These are phyloP conservation scores for Pythium sukuiense DNA, from an alignment of 352 stramenopile species.

Conservation along the genomic window DNA sequence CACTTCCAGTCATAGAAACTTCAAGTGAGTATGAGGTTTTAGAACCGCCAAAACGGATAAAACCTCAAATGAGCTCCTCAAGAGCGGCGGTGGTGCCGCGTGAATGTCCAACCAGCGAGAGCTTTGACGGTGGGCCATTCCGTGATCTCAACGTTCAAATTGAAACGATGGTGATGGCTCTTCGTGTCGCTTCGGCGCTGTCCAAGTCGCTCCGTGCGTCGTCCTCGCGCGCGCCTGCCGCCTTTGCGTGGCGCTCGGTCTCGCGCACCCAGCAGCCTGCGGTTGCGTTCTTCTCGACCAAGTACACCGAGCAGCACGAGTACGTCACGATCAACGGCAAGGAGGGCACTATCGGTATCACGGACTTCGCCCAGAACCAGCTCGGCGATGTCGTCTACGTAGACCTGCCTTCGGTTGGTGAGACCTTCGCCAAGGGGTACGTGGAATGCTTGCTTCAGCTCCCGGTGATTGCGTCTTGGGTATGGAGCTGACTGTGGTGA, in stretches of 20 bases:
- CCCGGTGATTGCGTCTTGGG: neutral
- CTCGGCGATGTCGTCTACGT: constrained; percentile 98
- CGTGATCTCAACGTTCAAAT: neutral
- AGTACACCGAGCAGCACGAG: constrained; percentile 87
- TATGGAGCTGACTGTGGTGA: constrained; percentile 2
- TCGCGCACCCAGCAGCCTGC: constrained; percentile 38
- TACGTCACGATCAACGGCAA: constrained; percentile 82
- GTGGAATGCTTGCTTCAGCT: constrained; percentile 15
- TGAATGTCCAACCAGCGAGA: neutral
- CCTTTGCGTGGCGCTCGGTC: constrained; percentile 33
- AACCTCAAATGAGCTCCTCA: constrained; percentile 14
- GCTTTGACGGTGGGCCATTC: neutral
- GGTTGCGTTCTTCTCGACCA: constrained; percentile 74
- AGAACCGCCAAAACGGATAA: neutral
- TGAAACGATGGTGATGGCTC: constrained; percentile 39
- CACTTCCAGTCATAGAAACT: constrained; percentile 22
- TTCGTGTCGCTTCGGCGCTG: constrained; percentile 52
- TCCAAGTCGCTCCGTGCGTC: constrained; percentile 53
- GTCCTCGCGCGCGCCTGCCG: constrained; percentile 14
- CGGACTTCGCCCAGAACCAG: constrained; percentile 96
- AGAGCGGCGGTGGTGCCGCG: constrained; percentile 9
- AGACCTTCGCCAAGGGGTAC: constrained; percentile 93
- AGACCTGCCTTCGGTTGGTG: constrained; percentile 93
- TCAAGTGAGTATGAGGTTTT: constrained; percentile 29
- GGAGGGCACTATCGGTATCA: constrained; percentile 94